Evolutionary conservation across 257 asterid genomes (phyloP).

Genomic region (Mentha longifolia): DNA sequence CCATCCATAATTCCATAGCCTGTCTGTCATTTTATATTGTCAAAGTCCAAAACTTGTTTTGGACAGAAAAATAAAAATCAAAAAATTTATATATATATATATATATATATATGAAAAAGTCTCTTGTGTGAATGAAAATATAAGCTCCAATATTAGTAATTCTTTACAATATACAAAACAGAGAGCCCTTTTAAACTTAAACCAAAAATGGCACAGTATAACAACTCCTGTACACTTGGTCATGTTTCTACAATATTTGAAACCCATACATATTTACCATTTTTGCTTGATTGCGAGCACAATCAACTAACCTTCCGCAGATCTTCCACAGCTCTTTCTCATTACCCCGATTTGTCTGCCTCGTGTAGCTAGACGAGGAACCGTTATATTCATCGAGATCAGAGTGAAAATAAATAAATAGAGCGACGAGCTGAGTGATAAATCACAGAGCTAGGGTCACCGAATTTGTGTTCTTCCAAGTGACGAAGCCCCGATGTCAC

Average conservation of each 20-base stretch:
- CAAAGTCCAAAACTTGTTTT: too few relatives aligned
- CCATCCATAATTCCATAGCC: too few relatives aligned
- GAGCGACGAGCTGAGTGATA: not conserved
- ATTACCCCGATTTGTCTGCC: not conserved
- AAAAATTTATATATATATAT: too few relatives aligned
- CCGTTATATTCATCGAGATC: not conserved
- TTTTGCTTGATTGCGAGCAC: constrained; percentile 27
- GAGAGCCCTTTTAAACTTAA: too few relatives aligned
- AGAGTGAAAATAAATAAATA: constrained; percentile 14
- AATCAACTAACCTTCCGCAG: constrained; percentile 20
- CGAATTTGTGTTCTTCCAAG: constrained; percentile 91
- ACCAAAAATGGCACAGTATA: constrained; percentile 8
- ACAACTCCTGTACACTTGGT: constrained; percentile 54
- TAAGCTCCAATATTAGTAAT: too few relatives aligned
- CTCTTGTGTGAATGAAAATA: too few relatives aligned
- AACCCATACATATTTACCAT: constrained; percentile 26
- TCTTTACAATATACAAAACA: too few relatives aligned
- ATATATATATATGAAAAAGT: too few relatives aligned
- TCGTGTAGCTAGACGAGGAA: too few relatives aligned
- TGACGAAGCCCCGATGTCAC: constrained; percentile 90
- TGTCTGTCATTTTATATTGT: too few relatives aligned
- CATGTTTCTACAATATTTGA: constrained; percentile 3
- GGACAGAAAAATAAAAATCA: too few relatives aligned
- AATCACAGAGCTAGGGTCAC: too few relatives aligned
- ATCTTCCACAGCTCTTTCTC: not conserved